Evolutionary conservation across 371 early-diverging fungal genomes (phyloP).

Genomic region (Zopfochytrium polystomum): DNA sequence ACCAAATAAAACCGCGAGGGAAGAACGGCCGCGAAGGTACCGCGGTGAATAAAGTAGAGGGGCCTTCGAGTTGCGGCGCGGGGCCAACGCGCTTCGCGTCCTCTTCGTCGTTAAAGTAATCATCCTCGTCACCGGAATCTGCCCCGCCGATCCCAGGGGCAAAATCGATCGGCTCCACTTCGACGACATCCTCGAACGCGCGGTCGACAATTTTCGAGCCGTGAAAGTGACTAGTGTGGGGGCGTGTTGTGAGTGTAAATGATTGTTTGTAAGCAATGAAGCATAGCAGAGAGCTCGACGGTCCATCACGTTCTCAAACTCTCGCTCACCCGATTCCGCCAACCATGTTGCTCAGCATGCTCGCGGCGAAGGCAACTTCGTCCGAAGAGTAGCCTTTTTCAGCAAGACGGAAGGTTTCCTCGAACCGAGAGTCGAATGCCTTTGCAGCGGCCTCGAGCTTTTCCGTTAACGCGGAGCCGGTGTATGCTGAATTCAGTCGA

Average conservation of each 20-base stretch:
- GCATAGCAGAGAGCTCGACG: neutral
- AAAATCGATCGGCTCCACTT: slow-evolving; percentile 28
- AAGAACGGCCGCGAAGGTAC: slow-evolving; percentile 92
- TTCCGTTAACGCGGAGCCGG: slow-evolving; percentile 23
- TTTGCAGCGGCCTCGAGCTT: slow-evolving; percentile 18
- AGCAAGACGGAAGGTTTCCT: slow-evolving; percentile 64
- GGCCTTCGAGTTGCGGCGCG: slow-evolving; percentile 59
- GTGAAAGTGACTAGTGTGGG: slow-evolving; percentile 57
- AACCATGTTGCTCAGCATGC: slow-evolving; percentile 74
- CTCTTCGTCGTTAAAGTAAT: slow-evolving; percentile 38
- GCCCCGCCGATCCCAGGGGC: too few relatives aligned
- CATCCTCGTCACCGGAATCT: slow-evolving; percentile 44
- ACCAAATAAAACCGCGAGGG: slow-evolving; percentile 94
- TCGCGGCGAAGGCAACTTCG: slow-evolving; percentile 70
- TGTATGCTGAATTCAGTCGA: slow-evolving; percentile 5
- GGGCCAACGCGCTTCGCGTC: slow-evolving; percentile 33
- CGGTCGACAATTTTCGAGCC: slow-evolving; percentile 56
- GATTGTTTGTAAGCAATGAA: neutral
- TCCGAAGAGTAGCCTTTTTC: slow-evolving; percentile 60
- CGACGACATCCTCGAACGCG: slow-evolving; percentile 36
- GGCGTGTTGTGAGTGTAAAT: slow-evolving; percentile 47
- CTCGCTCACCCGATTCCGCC: slow-evolving; percentile 81
- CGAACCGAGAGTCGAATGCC: slow-evolving; percentile 72
- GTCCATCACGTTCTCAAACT: slow-evolving; percentile 1
- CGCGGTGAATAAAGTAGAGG: slow-evolving; percentile 73